phyloP scores from a whole-genome alignment of 176 grass and related monocot genomes.

The Raddia guianensis region DNA sequence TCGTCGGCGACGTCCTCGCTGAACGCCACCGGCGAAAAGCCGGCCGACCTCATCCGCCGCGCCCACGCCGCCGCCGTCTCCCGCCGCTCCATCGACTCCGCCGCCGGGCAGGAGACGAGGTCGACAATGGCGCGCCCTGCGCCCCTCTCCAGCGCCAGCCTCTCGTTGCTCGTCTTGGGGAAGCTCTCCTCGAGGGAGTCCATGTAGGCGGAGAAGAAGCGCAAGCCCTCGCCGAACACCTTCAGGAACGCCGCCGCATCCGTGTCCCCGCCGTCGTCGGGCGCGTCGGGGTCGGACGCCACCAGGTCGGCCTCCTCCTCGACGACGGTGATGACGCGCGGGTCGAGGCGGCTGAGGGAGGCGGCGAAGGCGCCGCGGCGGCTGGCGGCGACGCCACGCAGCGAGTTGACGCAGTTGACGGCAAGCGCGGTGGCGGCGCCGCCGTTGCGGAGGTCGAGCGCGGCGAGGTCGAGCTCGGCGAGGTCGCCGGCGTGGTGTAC shows the following conservation, averaged over 20 bases:
- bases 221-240: constrained; percentile 78
- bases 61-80: constrained; percentile 75
- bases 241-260: constrained; percentile 70
- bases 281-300: constrained; percentile 4
- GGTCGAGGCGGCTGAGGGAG: constrained; percentile 63
- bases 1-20: constrained; percentile 96
- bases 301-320: constrained; percentile 95
- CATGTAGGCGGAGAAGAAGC: constrained; percentile 92
- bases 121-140: constrained; percentile 84
- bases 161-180: constrained; percentile 85
- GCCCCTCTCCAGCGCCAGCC: constrained; percentile 73
- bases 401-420: constrained; percentile 82
- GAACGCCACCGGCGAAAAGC: constrained; percentile 74
- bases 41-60: constrained; percentile 60
- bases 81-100: constrained; percentile 77
- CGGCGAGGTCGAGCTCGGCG: constrained; percentile 77
- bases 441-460: constrained; percentile 60
- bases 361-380: constrained; percentile 62
- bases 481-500: constrained; percentile 86
- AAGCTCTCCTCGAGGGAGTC: constrained; percentile 96
- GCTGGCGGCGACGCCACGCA: constrained; percentile 57
- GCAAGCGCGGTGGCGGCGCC: constrained; percentile 62
- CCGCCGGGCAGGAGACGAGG: constrained; percentile 74
- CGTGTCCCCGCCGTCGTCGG: constrained; percentile 49
- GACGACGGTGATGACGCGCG: constrained; percentile 78